A percentile compares a stretch with the other conserved stretches of the same genome.
Conservation (phyloP, 441 rosid genomes). For the Adansonia gregorii region DNA sequence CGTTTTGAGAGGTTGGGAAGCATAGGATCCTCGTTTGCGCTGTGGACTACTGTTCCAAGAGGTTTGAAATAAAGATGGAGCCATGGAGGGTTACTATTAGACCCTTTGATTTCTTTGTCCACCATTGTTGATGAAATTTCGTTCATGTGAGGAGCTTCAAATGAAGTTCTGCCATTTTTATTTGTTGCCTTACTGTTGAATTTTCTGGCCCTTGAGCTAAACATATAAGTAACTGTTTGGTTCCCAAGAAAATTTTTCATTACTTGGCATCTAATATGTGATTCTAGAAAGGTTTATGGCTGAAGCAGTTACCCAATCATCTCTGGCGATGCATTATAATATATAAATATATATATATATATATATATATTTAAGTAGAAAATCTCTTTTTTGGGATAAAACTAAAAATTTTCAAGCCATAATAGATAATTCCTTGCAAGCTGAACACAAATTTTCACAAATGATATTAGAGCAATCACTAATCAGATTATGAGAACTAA, state of each 20-base stretch:
- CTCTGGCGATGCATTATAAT: no score
- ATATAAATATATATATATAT: no score
- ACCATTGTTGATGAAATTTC: not conserved
- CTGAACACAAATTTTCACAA: no score
- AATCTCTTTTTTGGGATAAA: no score
- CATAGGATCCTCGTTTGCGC: constrained; percentile 24
- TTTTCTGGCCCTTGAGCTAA: not conserved
- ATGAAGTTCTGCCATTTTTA: not conserved
- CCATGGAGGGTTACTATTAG: not conserved
- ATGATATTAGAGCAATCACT: no score
- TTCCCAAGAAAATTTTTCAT: not conserved
- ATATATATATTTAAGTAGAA: no score
- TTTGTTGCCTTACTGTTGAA: not conserved
- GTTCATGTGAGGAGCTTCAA: not conserved
- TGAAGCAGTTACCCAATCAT: no score
- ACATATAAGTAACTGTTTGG: not conserved
- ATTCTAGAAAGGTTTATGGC: not conserved
- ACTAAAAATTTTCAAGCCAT: no score
- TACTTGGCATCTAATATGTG: not conserved
- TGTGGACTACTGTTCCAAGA: no score
- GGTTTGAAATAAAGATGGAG: constrained; percentile 18
- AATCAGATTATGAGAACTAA: no score
- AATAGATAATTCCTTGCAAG: no score
- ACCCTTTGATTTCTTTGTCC: constrained; percentile 17
- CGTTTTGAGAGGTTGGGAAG: constrained; percentile 85